Base-by-base conservation (phyloP, 768 basidiomycete species). In the Suillus bovinus region DNA sequence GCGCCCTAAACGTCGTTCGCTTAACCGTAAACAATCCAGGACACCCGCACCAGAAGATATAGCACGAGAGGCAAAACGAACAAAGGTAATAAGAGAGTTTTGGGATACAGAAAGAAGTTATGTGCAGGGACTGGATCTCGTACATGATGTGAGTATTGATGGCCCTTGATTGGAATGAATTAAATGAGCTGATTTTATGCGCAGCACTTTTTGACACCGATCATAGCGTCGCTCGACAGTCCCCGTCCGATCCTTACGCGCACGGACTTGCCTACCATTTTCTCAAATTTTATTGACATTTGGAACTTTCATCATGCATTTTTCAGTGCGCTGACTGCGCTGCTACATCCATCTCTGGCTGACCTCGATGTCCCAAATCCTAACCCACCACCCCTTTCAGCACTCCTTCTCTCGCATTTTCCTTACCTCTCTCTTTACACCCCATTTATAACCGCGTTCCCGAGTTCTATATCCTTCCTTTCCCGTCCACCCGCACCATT, bases 241-340 rank as follows among this genome's bases (percentile, higher is more conserved):
- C 67, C 85, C 5, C 79, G 84, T 29, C 88, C 91, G 3, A 74
- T 94, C n/a, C 80, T 94, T 56, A 80, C 86, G 62, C 85, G 90
- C 61, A 74, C 83, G 3, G 82, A 86, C 50, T 82, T 94, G 61
- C 90, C 87, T 1, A 81, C 86, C 14, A 79, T 94, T 39, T 95
- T 95, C 74, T 90, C 89, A 64, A 94, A 94, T 73, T 93, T 94
- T 66, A 88, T 93, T 70, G 93, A 94, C 74, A 94, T 95, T 38
- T 93, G 90, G 93, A 94, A 93, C 68, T 81, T 93, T 47, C 91
- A 93, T 74, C 89, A 84, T 58, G 84, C 89, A 2, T 89, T 93
- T 74, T 85, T 86, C 62, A 77, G 82, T 7, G 82, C 87, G 2
- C 80, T 93, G 33, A 80, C 84, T 9, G 73, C 76, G 46, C 77